Conservation (phyloP, 2,329 filamentous ascomycete genomes). For the Raffaelea albimanens region DNA sequence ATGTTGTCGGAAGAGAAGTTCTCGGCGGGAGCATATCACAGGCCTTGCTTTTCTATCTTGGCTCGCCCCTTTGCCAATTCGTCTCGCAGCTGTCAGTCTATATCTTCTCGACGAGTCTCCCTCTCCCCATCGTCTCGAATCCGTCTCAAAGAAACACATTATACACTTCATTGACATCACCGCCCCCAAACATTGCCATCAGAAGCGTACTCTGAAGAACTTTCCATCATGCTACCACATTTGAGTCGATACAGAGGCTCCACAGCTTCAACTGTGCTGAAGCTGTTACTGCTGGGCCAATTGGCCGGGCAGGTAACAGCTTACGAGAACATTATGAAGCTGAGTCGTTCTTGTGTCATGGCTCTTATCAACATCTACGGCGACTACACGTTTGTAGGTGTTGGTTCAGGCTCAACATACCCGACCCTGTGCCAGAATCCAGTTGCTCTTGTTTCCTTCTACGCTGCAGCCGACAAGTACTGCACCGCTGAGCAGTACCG, state of each 20-base stretch:
- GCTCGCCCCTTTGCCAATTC: too few relatives aligned
- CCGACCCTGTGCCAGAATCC: conserved; percentile 7
- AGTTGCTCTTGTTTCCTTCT: conserved; percentile 5
- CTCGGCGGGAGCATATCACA: too few relatives aligned
- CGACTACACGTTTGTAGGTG: conserved; percentile 2
- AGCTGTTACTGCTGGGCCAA: background rate
- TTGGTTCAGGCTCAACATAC: conserved; percentile 3
- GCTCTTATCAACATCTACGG: conserved; percentile 1
- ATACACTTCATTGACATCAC: too few relatives aligned
- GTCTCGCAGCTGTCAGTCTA: too few relatives aligned
- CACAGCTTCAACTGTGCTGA: background rate
- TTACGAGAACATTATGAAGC: background rate
- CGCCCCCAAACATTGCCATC: too few relatives aligned
- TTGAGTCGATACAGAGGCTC: background rate
- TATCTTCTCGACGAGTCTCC: too few relatives aligned
- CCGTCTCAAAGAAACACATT: too few relatives aligned
- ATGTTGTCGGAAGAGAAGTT: too few relatives aligned
- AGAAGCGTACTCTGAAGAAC: too few relatives aligned
- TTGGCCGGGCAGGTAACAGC: background rate
- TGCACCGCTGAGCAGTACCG: conserved; percentile 2
- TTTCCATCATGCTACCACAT: background rate
- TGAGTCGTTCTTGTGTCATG: background rate
- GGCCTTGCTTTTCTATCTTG: too few relatives aligned
- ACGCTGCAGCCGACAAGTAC: conserved; percentile 6
- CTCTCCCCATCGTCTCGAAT: too few relatives aligned